Percentiles rank a stretch among this genome's conserved stretches.
These are phyloP conservation scores for Imleria badia DNA, from an alignment of 768 basidiomycete genomes.

Conservation along the genomic window DNA sequence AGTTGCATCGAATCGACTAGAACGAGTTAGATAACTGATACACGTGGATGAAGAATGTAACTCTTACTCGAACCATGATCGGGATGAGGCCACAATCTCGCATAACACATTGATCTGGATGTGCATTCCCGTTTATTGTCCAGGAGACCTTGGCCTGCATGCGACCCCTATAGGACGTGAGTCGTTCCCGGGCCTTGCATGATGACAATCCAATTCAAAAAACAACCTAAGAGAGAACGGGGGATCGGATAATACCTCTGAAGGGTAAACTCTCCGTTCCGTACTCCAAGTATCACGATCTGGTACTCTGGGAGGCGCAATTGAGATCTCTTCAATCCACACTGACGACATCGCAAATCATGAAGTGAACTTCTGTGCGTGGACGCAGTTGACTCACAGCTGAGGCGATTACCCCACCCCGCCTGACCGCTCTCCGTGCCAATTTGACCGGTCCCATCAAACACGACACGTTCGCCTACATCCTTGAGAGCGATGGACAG, in stretches of 20 bases:
- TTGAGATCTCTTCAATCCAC: slow-evolving; percentile 83
- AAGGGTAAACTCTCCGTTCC: slow-evolving; percentile 81
- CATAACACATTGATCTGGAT: slow-evolving; percentile 62
- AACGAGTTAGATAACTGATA: not conserved
- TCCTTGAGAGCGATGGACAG: slow-evolving; percentile 77
- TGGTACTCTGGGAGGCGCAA: slow-evolving; percentile 83
- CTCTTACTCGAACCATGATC: slow-evolving; percentile 92
- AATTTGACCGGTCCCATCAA: slow-evolving; percentile 67
- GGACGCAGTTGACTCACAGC: slow-evolving; percentile 53
- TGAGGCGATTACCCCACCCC: slow-evolving; percentile 82
- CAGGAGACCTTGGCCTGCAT: slow-evolving; percentile 88
- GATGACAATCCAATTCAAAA: slow-evolving; percentile 7
- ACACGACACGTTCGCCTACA: slow-evolving; percentile 89
- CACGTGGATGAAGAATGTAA: not conserved
- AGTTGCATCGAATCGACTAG: slow-evolving; percentile 89
- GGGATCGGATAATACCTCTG: slow-evolving; percentile 65
- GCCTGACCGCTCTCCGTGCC: slow-evolving; percentile 51
- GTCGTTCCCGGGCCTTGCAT: slow-evolving; percentile 82
- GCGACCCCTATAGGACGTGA: slow-evolving; percentile 88
- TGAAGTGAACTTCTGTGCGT: slow-evolving; percentile 6
- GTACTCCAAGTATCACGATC: slow-evolving; percentile 75
- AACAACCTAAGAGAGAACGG: not conserved
- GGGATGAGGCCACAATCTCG: slow-evolving; percentile 91
- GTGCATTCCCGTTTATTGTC: slow-evolving; percentile 67
- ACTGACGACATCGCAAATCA: slow-evolving; percentile 49